Evolutionary conservation across 2,329 filamentous ascomycete species (phyloP), one percentile per base, ranked within the genome.

Genomic region (Trichoderma semiorbis): DNA sequence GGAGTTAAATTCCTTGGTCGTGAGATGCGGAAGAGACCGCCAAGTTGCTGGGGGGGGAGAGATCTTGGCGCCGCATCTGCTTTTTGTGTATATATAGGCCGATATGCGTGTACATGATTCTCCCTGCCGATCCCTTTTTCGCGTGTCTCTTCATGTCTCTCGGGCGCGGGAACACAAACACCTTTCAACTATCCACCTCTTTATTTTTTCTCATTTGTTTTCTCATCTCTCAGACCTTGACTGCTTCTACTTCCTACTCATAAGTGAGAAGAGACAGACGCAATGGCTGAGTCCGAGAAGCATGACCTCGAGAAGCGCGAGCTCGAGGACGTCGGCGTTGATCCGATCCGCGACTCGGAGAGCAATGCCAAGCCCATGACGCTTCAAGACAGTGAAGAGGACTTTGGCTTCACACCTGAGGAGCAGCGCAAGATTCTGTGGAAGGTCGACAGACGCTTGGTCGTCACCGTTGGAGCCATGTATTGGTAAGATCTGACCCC

Each of bases 361-460:
- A 72, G 73, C 36, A 74, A 77, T 61, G 81, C 82, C 72, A 77
- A 82, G 72, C 84, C 81, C 71, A 89, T 90, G 79, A 85, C 87
- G 1, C 85, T 18, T 18, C 73, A 74, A 26, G 77, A 77, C 47
- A 72, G 72, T 14, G 81, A 83, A 72, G 18, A 24, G 21, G 47
- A 53, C 11, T 77, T 82, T 74, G 85, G 83, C 68, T 90, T 91
- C 80, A 85, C 88, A 1, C 84, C 85, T 0, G 80, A 84, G 21
- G 90, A 95, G 81, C 88, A 92, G 81, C 88, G 84, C 78, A 86
- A 82, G 55, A 93, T 96, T 76, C 89, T 94, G 55, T 85, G 86
- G 70, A 88, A 89, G 14, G 84, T 96, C 75, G 93, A 97, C 80
- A 83, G 85, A 34, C 88, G 90, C 2, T 83, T 92, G 4, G 87